Evolutionary conservation across 2,329 filamentous ascomycete species (phyloP).

Genomic region (Sporothrix dimorphospora): DNA sequence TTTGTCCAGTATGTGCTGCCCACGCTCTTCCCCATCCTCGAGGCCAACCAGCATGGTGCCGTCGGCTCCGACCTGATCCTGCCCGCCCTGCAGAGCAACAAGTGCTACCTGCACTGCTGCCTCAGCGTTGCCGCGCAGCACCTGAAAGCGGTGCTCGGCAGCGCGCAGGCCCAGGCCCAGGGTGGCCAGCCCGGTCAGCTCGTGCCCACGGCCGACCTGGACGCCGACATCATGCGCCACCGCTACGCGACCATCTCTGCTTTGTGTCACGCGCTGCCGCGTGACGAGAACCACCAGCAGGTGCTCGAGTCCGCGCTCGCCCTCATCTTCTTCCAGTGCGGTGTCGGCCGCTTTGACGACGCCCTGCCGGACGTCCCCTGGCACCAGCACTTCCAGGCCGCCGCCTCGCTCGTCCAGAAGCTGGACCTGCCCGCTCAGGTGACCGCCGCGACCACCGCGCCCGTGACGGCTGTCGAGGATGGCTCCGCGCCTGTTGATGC

Average conservation of each 20-base stretch:
- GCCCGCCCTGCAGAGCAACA: constrained; percentile 86
- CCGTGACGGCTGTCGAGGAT: constrained; percentile 42
- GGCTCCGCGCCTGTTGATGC: neutral
- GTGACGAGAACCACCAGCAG: constrained; percentile 80
- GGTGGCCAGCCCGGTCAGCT: neutral
- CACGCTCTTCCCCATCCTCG: constrained; percentile 87
- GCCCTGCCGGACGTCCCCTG: constrained; percentile 88
- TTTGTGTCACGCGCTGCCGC: constrained; percentile 78
- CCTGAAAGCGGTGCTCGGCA: constrained; percentile 74
- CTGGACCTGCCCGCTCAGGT: constrained; percentile 76
- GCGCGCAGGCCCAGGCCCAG: constrained; percentile 14
- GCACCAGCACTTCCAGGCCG: constrained; percentile 96
- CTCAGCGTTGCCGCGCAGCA: constrained; percentile 92
- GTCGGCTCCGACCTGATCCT: constrained; percentile 81
- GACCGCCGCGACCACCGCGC: constrained; percentile 16
- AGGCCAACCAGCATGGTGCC: constrained; percentile 84
- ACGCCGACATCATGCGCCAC: constrained; percentile 90
- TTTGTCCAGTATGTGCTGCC: constrained; percentile 88
- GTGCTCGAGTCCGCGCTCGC: constrained; percentile 91
- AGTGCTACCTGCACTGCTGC: constrained; percentile 92
- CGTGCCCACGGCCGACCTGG: constrained; percentile 58
- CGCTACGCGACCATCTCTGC: constrained; percentile 85
- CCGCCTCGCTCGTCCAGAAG: constrained; percentile 80
- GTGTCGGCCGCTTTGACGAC: constrained; percentile 84
- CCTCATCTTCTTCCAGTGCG: constrained; percentile 95